Percentiles rank a stretch among this genome's conserved stretches.
phyloP scores from a whole-genome alignment of 306 rosid genomes.

The Prunus mira region DNA sequence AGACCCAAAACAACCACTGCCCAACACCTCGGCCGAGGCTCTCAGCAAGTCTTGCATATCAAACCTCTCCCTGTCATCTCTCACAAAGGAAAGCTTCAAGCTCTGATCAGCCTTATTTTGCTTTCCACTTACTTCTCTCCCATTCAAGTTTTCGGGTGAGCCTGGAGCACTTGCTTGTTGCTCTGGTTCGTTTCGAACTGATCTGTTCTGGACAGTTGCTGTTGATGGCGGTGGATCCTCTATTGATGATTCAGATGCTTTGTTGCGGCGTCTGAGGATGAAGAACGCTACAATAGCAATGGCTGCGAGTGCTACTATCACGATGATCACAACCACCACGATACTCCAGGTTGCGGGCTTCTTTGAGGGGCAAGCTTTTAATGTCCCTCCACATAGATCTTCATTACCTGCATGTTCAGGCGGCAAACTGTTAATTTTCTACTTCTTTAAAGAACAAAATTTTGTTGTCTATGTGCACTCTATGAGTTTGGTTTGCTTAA shows the following conservation, averaged over 20 bases:
- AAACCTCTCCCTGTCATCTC: conserved; percentile 58
- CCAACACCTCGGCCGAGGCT: conserved; percentile 89
- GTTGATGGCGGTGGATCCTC: conserved; percentile 39
- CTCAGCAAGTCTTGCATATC: conserved; percentile 76
- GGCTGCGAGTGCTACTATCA: conserved; percentile 40
- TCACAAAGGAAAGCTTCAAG: conserved; percentile 55
- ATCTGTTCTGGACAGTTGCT: background rate
- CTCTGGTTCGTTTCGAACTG: conserved; percentile 3
- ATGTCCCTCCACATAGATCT: conserved; percentile 70
- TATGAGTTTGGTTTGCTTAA: background rate
- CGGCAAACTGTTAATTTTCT: background rate
- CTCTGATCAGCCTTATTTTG: conserved; percentile 39
- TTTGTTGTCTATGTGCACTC: background rate
- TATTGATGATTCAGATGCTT: background rate
- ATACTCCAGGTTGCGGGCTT: conserved; percentile 33
- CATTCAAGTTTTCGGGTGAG: conserved; percentile 24
- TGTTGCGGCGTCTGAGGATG: conserved; percentile 31
- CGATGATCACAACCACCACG: conserved; percentile 37
- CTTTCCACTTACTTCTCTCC: conserved; percentile 16
- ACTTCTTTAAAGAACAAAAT: background rate
- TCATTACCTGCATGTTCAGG: conserved; percentile 49
- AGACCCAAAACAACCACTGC: conserved; percentile 79
- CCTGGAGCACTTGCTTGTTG: background rate
- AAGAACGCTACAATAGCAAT: conserved; percentile 26
- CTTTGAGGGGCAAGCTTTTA: conserved; percentile 33